These are phyloP conservation scores for Verticillium klebahnii DNA, from an alignment of 2,329 filamentous ascomycete species.

Conservation along the genomic window DNA sequence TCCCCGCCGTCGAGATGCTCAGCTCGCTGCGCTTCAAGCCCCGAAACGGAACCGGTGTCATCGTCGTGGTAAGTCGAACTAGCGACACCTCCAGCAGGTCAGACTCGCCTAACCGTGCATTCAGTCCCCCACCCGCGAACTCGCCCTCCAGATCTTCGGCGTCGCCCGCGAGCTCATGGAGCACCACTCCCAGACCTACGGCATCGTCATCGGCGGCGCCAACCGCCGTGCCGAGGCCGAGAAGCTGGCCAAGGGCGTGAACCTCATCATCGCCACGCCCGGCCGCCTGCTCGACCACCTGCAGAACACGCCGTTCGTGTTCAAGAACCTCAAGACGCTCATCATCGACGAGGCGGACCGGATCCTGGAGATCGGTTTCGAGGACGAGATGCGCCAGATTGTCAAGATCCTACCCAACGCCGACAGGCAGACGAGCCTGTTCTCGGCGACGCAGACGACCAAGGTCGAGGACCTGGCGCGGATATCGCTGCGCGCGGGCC, in stretches of 20 bases:
- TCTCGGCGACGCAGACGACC: constrained; percentile 96
- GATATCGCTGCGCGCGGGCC: constrained; percentile 86
- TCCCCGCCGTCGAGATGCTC: constrained; percentile 92
- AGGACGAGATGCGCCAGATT: constrained; percentile 96
- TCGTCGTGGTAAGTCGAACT: constrained; percentile 56
- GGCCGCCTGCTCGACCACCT: constrained; percentile 91
- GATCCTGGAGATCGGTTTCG: constrained; percentile 95
- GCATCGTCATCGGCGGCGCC: constrained; percentile 93
- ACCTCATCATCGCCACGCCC: constrained; percentile 89
- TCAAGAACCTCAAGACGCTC: constrained; percentile 88
- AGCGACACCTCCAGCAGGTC: background rate
- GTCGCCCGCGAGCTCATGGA: constrained; percentile 91
- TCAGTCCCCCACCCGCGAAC: constrained; percentile 78
- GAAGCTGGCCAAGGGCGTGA: constrained; percentile 91
- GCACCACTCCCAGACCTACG: constrained; percentile 89
- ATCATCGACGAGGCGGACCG: constrained; percentile 97
- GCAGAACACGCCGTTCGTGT: constrained; percentile 85
- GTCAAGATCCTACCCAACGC: constrained; percentile 81
- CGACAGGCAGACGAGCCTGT: constrained; percentile 93
- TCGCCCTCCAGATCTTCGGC: constrained; percentile 93
- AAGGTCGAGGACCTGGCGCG: constrained; percentile 96
- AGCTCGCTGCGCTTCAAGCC: constrained; percentile 89
- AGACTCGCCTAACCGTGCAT: background rate
- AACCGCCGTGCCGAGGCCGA: constrained; percentile 88
- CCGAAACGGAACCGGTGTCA: constrained; percentile 85